Evolutionary conservation across 2,329 filamentous ascomycete species (phyloP), one percentile per base, ranked within the genome.

Genomic region (Epichloe gansuensis): DNA sequence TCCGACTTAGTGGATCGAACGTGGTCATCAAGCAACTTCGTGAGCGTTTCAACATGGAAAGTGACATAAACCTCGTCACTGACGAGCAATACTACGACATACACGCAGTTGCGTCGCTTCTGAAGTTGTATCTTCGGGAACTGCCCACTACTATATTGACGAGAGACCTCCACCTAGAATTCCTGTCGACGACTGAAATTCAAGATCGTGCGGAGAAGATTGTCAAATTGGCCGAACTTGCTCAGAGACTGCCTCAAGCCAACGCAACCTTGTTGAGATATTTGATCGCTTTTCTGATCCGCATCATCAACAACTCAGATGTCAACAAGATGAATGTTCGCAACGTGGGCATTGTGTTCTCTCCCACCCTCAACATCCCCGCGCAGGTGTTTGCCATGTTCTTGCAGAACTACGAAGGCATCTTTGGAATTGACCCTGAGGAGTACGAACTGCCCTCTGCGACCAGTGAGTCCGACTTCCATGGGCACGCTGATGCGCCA

Each of bases 261-360:
- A 98, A 98, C 57, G 80, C 84, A 46, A 83, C 87, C 3, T 74
- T 98, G 44, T 75, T 98, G 41, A 84, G 86, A 61, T 90, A 94
- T 57, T 73, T 98, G 52, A 88, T 91, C 47, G 82, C 86, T 3
- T 96, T 95, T 70, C 71, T 98, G 61, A 88, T 95, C 64, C 85
- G 86, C 62, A 91, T 98, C 61, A 89, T 96, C 63, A 90, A 93
- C 68, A 90, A 96, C 61, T 77, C 89, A 6, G 84, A 88, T 60
- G 75, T 86, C 56, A 98, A 98, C 74, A 97, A 96, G 75, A 98
- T 98, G 93, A 96, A 88, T 11, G 88, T 96, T 51, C 84, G 91
- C 59, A 98, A 98, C 63, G 88, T 98, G 52, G 91, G 93, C 58
- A 97, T 98, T 61, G 91, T 98, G 53, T 98, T 98, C 68, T 95